Base-by-base conservation (phyloP, 805 yeast species). In the Maudiozyma bulderi region DNA sequence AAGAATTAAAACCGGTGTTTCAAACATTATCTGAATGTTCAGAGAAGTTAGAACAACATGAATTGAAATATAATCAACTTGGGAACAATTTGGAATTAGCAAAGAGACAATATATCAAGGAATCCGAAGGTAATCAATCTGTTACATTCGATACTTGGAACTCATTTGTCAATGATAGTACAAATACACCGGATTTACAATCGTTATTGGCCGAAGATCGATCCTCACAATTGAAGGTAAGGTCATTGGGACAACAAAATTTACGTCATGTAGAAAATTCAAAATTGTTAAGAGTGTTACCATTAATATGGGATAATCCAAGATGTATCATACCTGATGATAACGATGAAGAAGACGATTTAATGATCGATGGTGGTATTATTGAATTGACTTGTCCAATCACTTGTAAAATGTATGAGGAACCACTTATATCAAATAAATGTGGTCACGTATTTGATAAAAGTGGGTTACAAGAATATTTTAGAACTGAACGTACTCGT, bases 321-420 rank as follows among this genome's bases (percentile, higher is more conserved):
- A 75, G 76, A 32, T 77, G 77, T 31, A 82, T 86, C 6, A 57
- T 84, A 15, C 86, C 87, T 0, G 72, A 68, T 35, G 62, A 62
- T 6, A 66, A 60, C 0, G 50, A 44, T 10, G 80, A 72, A 11
- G 82, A 77, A 38, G 86, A 81, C 26, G 91, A 82, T 26, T 43
- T 85, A 33, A 77, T 73, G 40, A 74, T 85, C 6, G 79, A 77
- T 8, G 95, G 93, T 49, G 93, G 93, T 38, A 76, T 68, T 37
- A 69, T 86, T n/a, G 79, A 81, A 44, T 60, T 86, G 50, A 73
- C 70, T 29, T 88, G 90, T 60, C 91, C 91, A 0, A 70, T 85
- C 11, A 77, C 89, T 0, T 59, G 75, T 50, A 69, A 73, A 47
- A 61, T 69, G 41, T 82, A 77, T 61, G 68, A 62, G 26, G 66